A percentile compares a stretch with the other conserved stretches of the same genome.
These are phyloP conservation scores for Penicillium longicatenatum DNA, from an alignment of 495 filamentous ascomycete species.

Conservation along the genomic window DNA sequence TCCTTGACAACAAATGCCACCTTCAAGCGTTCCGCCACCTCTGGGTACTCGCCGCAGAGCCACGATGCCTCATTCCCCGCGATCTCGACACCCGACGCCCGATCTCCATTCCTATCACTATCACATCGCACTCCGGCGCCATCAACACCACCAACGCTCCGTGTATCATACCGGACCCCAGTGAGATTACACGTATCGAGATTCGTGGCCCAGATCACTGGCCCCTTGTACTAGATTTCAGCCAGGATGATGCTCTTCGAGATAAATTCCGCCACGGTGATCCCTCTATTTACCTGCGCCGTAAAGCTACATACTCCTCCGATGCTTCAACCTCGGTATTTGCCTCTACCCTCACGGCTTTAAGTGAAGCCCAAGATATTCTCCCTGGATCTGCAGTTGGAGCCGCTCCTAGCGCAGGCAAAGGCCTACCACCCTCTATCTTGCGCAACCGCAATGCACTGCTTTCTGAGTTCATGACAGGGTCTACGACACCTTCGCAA, in stretches of 20 bases:
- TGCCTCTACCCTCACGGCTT: slow-evolving; percentile 64
- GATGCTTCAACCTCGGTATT: slow-evolving; percentile 64
- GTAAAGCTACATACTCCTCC: slow-evolving; percentile 69
- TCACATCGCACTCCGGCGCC: slow-evolving; percentile 54
- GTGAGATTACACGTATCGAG: slow-evolving; percentile 63
- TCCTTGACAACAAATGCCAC: slow-evolving; percentile 91
- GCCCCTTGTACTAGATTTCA: slow-evolving; percentile 81
- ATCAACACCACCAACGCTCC: slow-evolving; percentile 58
- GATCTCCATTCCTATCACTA: slow-evolving; percentile 67
- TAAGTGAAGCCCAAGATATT: slow-evolving; percentile 44
- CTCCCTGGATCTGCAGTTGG: slow-evolving; percentile 30
- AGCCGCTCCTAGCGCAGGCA: slow-evolving; percentile 27
- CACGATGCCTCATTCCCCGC: slow-evolving; percentile 81
- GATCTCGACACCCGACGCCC: slow-evolving; percentile 82
- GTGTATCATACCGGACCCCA: slow-evolving; percentile 81
- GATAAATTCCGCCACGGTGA: slow-evolving; percentile 66
- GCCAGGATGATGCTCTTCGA: slow-evolving; percentile 59
- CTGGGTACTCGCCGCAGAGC: slow-evolving; percentile 92
- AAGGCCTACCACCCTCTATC: slow-evolving; percentile 35
- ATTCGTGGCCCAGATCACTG: slow-evolving; percentile 77
- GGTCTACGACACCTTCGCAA: slow-evolving; percentile 42
- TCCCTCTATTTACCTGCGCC: slow-evolving; percentile 79
- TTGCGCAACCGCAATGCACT: slow-evolving; percentile 25
- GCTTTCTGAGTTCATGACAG: slow-evolving; percentile 23
- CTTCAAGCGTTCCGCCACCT: slow-evolving; percentile 97